These are phyloP conservation scores for Myxozyma monticola DNA, from an alignment of 805 yeast genomes.

Conservation along the genomic window DNA sequence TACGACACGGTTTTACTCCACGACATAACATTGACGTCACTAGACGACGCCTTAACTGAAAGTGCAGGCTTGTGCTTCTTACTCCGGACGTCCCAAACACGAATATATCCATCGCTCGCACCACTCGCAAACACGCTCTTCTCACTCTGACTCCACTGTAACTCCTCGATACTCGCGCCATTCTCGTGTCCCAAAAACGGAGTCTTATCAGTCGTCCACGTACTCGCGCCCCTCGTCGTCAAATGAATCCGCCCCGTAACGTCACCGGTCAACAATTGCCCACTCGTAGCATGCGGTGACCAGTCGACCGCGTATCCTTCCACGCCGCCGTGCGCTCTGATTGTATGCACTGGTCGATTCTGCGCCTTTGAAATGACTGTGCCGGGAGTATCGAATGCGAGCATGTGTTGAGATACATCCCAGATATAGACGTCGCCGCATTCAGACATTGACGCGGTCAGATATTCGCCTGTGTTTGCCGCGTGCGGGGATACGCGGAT, in stretches of 20 bases:
- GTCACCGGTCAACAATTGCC: constrained; percentile 81
- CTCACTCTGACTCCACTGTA: constrained; percentile 94
- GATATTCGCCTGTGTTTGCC: constrained; percentile 68
- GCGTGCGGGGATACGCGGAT: constrained; percentile 81
- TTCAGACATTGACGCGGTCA: constrained; percentile 86
- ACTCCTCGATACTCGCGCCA: constrained; percentile 80
- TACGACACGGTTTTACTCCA: constrained; percentile 90
- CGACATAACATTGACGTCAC: constrained; percentile 92
- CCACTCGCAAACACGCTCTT: constrained; percentile 93
- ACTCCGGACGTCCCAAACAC: constrained; percentile 96
- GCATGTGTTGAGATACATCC: constrained; percentile 76
- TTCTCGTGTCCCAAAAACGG: constrained; percentile 57
- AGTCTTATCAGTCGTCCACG: constrained; percentile 82
- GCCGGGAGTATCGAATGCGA: constrained; percentile 88
- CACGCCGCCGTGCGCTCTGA: constrained; percentile 84
- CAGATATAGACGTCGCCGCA: constrained; percentile 84
- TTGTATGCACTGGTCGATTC: constrained; percentile 79
- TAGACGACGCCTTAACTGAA: constrained; percentile 71
- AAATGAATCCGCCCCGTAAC: constrained; percentile 76
- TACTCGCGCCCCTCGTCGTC: constrained; percentile 70
- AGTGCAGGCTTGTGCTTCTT: constrained; percentile 89
- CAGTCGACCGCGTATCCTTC: constrained; percentile 98
- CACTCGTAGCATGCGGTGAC: constrained; percentile 82
- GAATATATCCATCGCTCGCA: constrained; percentile 85
- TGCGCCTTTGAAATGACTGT: constrained; percentile 71